Conservation (phyloP, 75 land plant genomes). For the Sequoia sempervirens region DNA sequence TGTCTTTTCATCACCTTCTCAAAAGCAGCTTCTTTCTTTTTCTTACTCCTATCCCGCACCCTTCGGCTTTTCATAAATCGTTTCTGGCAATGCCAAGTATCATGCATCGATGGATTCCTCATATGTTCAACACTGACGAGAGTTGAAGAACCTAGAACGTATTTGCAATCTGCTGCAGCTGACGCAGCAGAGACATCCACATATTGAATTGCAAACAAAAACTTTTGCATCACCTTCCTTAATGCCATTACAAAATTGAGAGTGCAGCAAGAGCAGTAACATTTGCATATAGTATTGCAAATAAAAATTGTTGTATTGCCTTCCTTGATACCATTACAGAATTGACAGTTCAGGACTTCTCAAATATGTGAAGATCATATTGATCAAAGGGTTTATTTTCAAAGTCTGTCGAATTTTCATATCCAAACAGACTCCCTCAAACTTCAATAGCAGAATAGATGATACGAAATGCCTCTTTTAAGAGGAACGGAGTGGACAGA, state of each 20-base stretch:
- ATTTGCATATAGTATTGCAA: background rate
- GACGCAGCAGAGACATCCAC: background rate
- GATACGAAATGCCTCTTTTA: too few species aligned
- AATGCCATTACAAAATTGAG: background rate
- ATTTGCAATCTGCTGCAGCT: background rate
- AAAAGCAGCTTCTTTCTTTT: constrained; percentile 44
- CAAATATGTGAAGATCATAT: background rate
- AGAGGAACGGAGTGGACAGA: too few species aligned
- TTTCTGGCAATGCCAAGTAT: background rate
- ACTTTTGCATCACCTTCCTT: background rate
- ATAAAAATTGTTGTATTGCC: background rate
- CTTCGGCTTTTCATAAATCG: constrained; percentile 37
- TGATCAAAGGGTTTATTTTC: background rate
- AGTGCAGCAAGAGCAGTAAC: background rate
- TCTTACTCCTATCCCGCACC: constrained; percentile 53
- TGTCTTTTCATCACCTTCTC: constrained; percentile 52
- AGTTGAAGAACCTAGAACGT: background rate
- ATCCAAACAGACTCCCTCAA: too few species aligned
- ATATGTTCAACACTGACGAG: background rate
- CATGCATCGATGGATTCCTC: background rate
- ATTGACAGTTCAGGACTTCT: background rate
- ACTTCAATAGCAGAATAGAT: too few species aligned
- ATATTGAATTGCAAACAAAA: background rate
- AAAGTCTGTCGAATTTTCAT: too few species aligned
- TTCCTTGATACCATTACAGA: background rate